Evolutionary conservation across 345 rosid species (phyloP).

Genomic region (Nasturtium officinale): DNA sequence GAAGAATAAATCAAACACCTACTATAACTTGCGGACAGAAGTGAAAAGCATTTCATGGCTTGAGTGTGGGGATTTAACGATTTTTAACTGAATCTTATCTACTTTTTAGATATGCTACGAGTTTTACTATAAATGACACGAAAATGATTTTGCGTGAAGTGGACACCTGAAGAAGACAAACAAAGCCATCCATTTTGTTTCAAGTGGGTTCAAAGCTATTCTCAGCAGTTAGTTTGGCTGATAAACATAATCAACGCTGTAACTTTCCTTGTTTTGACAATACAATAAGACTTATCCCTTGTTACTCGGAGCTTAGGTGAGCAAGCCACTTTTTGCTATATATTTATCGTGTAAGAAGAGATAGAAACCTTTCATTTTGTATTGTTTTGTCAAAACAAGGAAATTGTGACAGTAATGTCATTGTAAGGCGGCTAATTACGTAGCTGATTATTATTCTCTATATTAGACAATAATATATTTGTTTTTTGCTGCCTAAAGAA

Average conservation of each 20-base stretch:
- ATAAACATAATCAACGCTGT: constrained; percentile 11
- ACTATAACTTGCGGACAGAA: not conserved
- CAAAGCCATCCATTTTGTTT: constrained; percentile 74
- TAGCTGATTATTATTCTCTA: not conserved
- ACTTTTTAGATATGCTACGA: constrained; percentile 73
- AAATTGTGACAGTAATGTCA: not conserved
- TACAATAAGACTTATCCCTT: not conserved
- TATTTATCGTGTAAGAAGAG: constrained; percentile 63
- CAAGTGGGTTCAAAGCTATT: constrained; percentile 75
- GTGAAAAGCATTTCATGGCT: constrained; percentile 1
- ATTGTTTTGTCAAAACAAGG: too few relatives aligned
- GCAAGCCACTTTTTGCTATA: constrained; percentile 82
- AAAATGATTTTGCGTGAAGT: constrained; percentile 71
- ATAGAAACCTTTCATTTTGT: constrained; percentile 62
- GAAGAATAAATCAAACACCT: not conserved
- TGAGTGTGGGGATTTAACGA: not conserved
- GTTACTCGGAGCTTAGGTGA: constrained; percentile 54
- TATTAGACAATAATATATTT: not conserved
- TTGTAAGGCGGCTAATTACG: not conserved
- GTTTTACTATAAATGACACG: constrained; percentile 73
- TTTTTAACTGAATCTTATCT: constrained; percentile 38
- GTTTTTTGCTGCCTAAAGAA: not conserved
- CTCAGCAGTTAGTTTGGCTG: constrained; percentile 68
- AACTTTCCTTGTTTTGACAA: not conserved
- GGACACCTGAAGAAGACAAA: constrained; percentile 75